Percentiles rank a stretch among this genome's conserved stretches.
phyloP scores from a whole-genome alignment of 768 basidiomycete genomes.

The Melanogaster broomeanus region DNA sequence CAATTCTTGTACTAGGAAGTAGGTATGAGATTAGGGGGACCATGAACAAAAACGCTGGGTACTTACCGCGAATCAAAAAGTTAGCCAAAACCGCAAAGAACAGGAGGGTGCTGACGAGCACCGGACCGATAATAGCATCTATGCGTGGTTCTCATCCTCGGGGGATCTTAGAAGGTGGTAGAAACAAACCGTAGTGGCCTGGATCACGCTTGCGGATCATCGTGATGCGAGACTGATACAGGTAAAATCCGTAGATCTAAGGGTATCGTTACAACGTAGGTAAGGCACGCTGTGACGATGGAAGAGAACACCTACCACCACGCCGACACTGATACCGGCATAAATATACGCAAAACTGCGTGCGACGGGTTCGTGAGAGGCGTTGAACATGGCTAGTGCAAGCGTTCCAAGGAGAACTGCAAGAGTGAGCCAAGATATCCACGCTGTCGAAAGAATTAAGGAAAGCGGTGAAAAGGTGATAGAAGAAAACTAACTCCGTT shows the following conservation, averaged over 20 bases:
- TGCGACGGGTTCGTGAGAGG: constrained; percentile 64
- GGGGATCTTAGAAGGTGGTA: background rate
- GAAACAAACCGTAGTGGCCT: constrained; percentile 77
- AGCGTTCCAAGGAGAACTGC: constrained; percentile 83
- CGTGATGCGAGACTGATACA: constrained; percentile 87
- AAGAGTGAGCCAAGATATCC: constrained; percentile 91
- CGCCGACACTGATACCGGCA: constrained; percentile 72
- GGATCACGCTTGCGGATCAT: constrained; percentile 90
- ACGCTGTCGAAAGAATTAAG: constrained; percentile 52
- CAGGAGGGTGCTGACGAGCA: constrained; percentile 77
- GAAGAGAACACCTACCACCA: constrained; percentile 47
- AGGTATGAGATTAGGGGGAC: constrained; percentile 5
- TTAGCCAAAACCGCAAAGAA: constrained; percentile 89
- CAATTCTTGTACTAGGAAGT: constrained; percentile 58
- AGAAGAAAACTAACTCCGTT: constrained; percentile 62
- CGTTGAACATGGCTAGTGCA: constrained; percentile 86
- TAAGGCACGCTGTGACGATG: background rate
- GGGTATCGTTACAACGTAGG: background rate
- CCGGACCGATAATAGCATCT: constrained; percentile 85
- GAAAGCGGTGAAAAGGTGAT: background rate
- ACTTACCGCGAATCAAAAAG: constrained; percentile 82
- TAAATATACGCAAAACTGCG: constrained; percentile 82
- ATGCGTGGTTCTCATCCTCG: constrained; percentile 3
- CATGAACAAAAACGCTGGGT: background rate
- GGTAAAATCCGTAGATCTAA: constrained; percentile 80